Base-by-base conservation (phyloP, 495 filamentous ascomycete genomes). In the Penicilliopsis zonata region DNA sequence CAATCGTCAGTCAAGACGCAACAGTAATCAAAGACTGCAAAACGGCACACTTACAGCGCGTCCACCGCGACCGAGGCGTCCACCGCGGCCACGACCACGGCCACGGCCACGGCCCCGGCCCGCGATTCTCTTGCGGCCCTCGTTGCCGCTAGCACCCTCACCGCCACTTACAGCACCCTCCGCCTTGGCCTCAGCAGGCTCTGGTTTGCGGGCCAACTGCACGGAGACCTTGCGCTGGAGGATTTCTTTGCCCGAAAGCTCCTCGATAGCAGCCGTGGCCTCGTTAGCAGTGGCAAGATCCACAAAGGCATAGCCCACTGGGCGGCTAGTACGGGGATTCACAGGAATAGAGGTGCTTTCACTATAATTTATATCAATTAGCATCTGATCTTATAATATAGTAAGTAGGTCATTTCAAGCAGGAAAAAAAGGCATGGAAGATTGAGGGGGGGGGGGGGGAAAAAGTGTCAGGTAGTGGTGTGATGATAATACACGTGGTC, bases 251-350 rank as follows among this genome's bases (percentile, higher is more conserved):
- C 90, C 87, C 38, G 88, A 95, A 29, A 99, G 81, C 57, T 90
- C 82, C 46, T 69, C 67, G 47, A 99, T 95, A 46, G 90, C 90
- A 53, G 84, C 80, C 57, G 93, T 82, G 35, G 90, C 90, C 65
- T 99, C 92, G 37, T 71, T 72, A 26, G 92, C 84, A 33, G 88
- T 94, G 28, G 82, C 87, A 30, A 99, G 78, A 50, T 96, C 90
- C 48, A 99, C 90, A 56, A 99, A 99, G 49, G 90, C 90, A 56
- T 99, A 99, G 41, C 90, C 90, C 58, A 99, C 90, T 24, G 90
- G 88, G 53, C 92, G 90, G 59, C 79, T 83, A 57, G 86, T 99
- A 61, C 90, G 90, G 59, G 90, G 90, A 67, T 99, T 95, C 69
- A 88, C 93, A 36, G 90, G 90, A 56, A 99, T 99, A 34, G 90